These are phyloP conservation scores for Coniochaeta ligniaria DNA, from an alignment of 2,329 filamentous ascomycete species.

Conservation along the genomic window DNA sequence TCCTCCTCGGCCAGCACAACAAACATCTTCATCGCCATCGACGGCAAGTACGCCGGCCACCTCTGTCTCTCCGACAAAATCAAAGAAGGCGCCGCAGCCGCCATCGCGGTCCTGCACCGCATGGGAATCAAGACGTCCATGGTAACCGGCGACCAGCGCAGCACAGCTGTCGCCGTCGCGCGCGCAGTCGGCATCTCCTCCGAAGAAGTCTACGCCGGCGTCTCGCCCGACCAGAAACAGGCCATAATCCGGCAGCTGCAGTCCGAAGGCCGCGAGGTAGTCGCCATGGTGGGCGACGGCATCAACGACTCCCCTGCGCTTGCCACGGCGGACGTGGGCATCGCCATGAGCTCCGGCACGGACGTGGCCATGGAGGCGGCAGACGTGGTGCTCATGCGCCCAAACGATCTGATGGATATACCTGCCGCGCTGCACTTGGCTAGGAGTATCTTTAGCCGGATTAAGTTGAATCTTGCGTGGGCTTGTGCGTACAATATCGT, in stretches of 20 bases:
- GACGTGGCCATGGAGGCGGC: conserved; percentile 98
- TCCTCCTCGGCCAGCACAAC: conserved; percentile 63
- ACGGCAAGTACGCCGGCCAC: conserved; percentile 71
- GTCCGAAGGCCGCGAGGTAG: conserved; percentile 42
- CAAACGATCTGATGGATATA: conserved; percentile 87
- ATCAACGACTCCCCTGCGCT: conserved; percentile 98
- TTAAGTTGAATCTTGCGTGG: conserved; percentile 90
- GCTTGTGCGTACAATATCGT: conserved; percentile 89
- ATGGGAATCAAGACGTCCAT: conserved; percentile 87
- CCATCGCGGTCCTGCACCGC: conserved; percentile 72
- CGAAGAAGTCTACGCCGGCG: conserved; percentile 75
- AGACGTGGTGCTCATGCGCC: conserved; percentile 91
- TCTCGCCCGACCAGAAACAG: conserved; percentile 87
- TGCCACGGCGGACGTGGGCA: conserved; percentile 86
- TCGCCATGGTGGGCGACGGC: conserved; percentile 96
- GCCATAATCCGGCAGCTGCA: conserved; percentile 56
- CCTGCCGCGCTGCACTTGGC: conserved; percentile 78
- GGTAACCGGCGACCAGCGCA: conserved; percentile 85
- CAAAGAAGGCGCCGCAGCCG: conserved; percentile 76
- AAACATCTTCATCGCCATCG: conserved; percentile 85
- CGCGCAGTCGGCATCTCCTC: conserved; percentile 70
- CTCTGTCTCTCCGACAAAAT: conserved; percentile 84
- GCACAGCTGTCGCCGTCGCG: conserved; percentile 80
- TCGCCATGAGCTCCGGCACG: conserved; percentile 85
- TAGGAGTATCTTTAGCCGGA: conserved; percentile 79